Percentiles rank a stretch among this genome's conserved stretches.
Conservation (phyloP, 1,284 basidiomycete species). For the Cryptococcus sp. region DNA sequence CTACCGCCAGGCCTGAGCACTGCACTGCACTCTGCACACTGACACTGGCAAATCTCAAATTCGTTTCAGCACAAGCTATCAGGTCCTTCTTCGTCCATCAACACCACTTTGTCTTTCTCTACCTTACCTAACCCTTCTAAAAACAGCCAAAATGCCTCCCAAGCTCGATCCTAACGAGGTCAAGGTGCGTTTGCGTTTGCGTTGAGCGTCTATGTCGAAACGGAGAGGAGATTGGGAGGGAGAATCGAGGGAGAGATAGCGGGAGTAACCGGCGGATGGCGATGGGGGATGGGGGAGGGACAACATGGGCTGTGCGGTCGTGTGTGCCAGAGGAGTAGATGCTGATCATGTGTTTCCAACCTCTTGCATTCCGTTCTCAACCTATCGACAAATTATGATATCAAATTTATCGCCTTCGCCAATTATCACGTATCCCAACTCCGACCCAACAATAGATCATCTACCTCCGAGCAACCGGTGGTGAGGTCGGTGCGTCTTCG, state of each 20-base stretch:
- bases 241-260: conserved; percentile 1
- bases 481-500: conserved; percentile 99
- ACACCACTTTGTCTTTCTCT: conserved; percentile 8
- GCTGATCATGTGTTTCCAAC: conserved; percentile 1
- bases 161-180: conserved; percentile 56
- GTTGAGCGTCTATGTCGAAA: too few species aligned
- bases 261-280: background rate
- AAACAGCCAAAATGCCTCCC: conserved; percentile 48
- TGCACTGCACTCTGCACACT: background rate
- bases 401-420: background rate
- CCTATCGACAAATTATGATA: background rate
- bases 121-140: conserved; percentile 8
- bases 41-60: background rate
- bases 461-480: conserved; percentile 98
- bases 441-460: conserved; percentile 65
- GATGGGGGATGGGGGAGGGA: background rate
- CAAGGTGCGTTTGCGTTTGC: conserved; percentile 46
- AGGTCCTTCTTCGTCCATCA: conserved; percentile 4
- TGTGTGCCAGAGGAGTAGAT: background rate
- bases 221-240: background rate
- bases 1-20: too few species aligned
- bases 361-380: background rate
- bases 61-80: background rate
- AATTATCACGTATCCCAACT: background rate
- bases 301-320: too few species aligned